Percentiles rank a stretch among this genome's conserved stretches.
These are phyloP conservation scores for Nitzschia sp. DNA, from an alignment of 108 stramenopile species.

Conservation along the genomic window DNA sequence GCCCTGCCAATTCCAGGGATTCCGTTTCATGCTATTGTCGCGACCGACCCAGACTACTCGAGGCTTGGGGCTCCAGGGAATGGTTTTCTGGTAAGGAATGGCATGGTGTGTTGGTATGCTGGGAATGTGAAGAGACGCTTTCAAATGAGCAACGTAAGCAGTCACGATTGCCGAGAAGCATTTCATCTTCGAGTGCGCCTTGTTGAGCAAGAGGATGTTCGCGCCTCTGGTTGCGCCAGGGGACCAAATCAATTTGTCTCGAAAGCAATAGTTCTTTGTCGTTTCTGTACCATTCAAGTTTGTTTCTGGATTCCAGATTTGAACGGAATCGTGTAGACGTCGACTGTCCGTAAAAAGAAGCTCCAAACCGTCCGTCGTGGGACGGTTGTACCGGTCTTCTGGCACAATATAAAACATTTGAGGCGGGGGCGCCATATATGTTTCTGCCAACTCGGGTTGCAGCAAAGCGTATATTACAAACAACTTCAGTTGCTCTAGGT, in stretches of 20 bases:
- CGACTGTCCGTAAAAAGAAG: conserved; percentile 23
- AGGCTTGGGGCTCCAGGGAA: not conserved
- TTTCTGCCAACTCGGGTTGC: conserved; percentile 13
- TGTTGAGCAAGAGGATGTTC: conserved; percentile 19
- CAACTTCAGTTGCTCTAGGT: conserved; percentile 8
- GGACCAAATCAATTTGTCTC: conserved; percentile 8
- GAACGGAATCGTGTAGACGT: conserved; percentile 19
- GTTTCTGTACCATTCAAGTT: not conserved
- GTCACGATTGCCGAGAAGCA: conserved; percentile 39
- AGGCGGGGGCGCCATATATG: conserved; percentile 1
- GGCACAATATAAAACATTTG: conserved; percentile 12
- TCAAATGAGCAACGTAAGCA: conserved; percentile 27
- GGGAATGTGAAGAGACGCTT: conserved; percentile 29
- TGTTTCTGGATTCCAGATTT: conserved; percentile 20
- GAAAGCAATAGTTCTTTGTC: conserved; percentile 21
- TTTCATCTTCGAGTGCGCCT: not conserved
- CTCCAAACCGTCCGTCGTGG: conserved; percentile 27
- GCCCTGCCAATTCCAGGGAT: conserved; percentile 21
- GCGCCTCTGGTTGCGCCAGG: not conserved
- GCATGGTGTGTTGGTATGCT: conserved; percentile 17
- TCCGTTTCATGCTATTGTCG: conserved; percentile 20
- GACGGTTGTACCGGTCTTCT: not conserved
- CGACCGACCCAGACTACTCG: conserved; percentile 36
- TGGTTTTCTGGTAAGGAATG: not conserved
- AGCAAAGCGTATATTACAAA: conserved; percentile 12